These are phyloP conservation scores for sweet orange (Citrus sinensis) DNA, from an alignment of 345 rosid genomes.

Conservation along the genomic window DVS_A1.0 CM039166.1:6765501-6766000, in stretches of 20 bases:
- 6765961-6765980: neutral
- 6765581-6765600: slow-evolving; percentile 47
- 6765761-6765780: slow-evolving; percentile 51
- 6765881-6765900: slow-evolving; percentile 83
- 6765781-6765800: slow-evolving; percentile 35
- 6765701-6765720: slow-evolving; percentile 63
- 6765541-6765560: slow-evolving; percentile 32
- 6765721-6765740: slow-evolving; percentile 87
- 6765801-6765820: slow-evolving; percentile 58
- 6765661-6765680: slow-evolving; percentile 74
- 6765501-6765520: neutral
- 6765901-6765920: slow-evolving; percentile 78
- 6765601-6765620: slow-evolving; percentile 46
- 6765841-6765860: slow-evolving; percentile 58
- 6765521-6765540: slow-evolving; percentile 22
- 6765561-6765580: slow-evolving; percentile 53
- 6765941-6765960: neutral
- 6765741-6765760: slow-evolving; percentile 45
- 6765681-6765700: slow-evolving; percentile 67
- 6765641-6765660: slow-evolving; percentile 61
- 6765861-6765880: slow-evolving; percentile 63
- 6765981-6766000: neutral
- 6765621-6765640: slow-evolving; percentile 57
- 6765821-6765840: slow-evolving; percentile 68
- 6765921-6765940: neutral